These are phyloP conservation scores for Mariannaea elegans DNA, from an alignment of 2,329 filamentous ascomycete species.

Conservation along the genomic window DNA sequence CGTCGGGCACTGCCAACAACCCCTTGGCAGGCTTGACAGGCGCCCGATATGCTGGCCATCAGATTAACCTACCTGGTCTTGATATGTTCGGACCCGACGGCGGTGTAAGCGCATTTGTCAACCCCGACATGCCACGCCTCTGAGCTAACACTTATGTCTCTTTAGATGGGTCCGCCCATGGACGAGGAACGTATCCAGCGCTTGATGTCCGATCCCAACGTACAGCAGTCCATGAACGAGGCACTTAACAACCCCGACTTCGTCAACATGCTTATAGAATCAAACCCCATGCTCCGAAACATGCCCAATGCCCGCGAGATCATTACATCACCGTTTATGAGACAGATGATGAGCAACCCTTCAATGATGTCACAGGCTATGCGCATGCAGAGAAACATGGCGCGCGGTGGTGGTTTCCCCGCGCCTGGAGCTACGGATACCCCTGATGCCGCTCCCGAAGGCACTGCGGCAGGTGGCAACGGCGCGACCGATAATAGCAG, in stretches of 20 bases:
- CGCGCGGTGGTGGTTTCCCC: slow-evolving; percentile 74
- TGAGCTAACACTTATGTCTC: slow-evolving; percentile 17
- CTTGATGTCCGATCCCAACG: slow-evolving; percentile 89
- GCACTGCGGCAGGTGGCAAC: slow-evolving; percentile 44
- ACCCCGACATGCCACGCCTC: not conserved
- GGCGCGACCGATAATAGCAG: slow-evolving; percentile 45
- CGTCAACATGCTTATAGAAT: slow-evolving; percentile 92
- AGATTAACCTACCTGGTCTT: slow-evolving; percentile 82
- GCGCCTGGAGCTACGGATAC: slow-evolving; percentile 91
- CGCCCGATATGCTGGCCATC: slow-evolving; percentile 89
- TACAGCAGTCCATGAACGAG: slow-evolving; percentile 89
- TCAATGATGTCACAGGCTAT: slow-evolving; percentile 83
- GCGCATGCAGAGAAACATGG: slow-evolving; percentile 80
- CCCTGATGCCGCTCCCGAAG: slow-evolving; percentile 66
- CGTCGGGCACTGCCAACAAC: slow-evolving; percentile 85
- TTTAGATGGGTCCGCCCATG: slow-evolving; percentile 89
- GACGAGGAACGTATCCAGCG: slow-evolving; percentile 80
- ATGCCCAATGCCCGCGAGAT: slow-evolving; percentile 83
- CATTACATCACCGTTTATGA: slow-evolving; percentile 87
- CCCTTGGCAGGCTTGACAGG: slow-evolving; percentile 90
- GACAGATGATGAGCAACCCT: slow-evolving; percentile 93
- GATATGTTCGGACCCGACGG: slow-evolving; percentile 94
- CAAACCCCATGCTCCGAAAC: slow-evolving; percentile 82
- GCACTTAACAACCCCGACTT: slow-evolving; percentile 95
- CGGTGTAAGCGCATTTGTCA: slow-evolving; percentile 70